Evolutionary conservation across 2,329 filamentous ascomycete species (phyloP), one percentile per base, ranked within the genome.

Genomic region (Hypoxylon sp.): DNA sequence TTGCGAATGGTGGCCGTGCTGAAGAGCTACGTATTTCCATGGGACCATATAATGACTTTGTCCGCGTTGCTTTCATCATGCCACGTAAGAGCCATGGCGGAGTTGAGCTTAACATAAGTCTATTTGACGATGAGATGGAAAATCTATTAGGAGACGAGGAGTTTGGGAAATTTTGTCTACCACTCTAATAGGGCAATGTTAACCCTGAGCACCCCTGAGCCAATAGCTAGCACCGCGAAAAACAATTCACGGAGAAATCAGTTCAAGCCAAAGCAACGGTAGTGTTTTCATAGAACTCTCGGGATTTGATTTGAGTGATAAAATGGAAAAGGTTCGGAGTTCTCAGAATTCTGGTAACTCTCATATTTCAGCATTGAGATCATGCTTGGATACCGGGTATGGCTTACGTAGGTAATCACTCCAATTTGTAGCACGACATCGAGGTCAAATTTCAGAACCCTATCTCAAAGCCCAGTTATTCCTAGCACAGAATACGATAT

Each of bases 111-210:
- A 5, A 65, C 17, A 30, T 64, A 13, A 65, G 50, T 21, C 45
- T 73, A 11, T 71, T 43, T n/a, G 52, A 69, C 1, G 63, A 73
- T 2, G 70, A 73, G 62, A 32, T 65, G 61, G 50, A 71, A 2
- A 7, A 49, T 2, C 43, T 72, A 50, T 1, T 61, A 30, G 32
- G 45, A 19, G 65, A 68, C n/a, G 43, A 62, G 7, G 58, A 68
- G 19, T 68, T 68, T 41, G 36, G 36, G 36, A 41, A 41, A 19
- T 41, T 41, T 17, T 17, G n/a, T 17, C 7, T 17, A 2, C 36
- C 36, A 17, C 14, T 41, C 5, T 41, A 41, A 19, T n/a, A 6
- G 36, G 36, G 7, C n/a, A 10, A 41, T 41, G 36, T 41, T n/a
- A 17, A 41, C 2, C 2, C 36, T 19, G 36, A 41, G 34, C n/a